Evolutionary conservation across 768 basidiomycete genomes (phyloP).

Genomic region (Scleroderma bovista): DNA sequence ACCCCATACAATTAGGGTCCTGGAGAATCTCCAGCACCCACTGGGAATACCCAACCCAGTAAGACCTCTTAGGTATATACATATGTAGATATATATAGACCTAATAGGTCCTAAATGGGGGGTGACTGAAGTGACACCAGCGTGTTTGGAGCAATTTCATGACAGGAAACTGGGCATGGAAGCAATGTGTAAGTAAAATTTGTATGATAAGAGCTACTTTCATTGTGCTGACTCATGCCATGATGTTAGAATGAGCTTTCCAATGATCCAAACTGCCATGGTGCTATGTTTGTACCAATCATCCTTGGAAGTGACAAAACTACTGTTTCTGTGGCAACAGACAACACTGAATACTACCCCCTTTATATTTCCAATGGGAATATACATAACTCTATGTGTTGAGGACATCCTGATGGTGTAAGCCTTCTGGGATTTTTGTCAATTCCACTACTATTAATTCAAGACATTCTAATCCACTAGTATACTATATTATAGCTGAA

Average conservation of each 20-base stretch:
- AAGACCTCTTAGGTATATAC: no score
- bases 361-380: slow-evolving; percentile 9
- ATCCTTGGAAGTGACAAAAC: slow-evolving; percentile 11
- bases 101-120: no score
- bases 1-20: no score
- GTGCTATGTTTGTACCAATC: slow-evolving; percentile 7
- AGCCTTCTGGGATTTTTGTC: slow-evolving; percentile 25
- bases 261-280: slow-evolving; percentile 8
- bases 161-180: slow-evolving; percentile 27
- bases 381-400: slow-evolving; percentile 2
- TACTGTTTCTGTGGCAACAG: slow-evolving; percentile 8
- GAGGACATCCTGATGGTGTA: slow-evolving; percentile 6
- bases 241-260: slow-evolving; percentile 2
- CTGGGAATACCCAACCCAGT: no score
- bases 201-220: not conserved
- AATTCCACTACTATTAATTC: slow-evolving; percentile 11
- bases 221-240: not conserved
- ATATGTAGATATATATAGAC: no score
- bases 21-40: no score
- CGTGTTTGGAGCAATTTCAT: slow-evolving; percentile 8
- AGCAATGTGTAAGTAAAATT: slow-evolving; percentile 22
- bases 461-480: not conserved
- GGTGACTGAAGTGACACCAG: no score
- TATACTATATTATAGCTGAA: slow-evolving; percentile 3
- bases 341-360: slow-evolving; percentile 7